phyloP scores from a whole-genome alignment of 1,284 basidiomycete species.

The Boletus sp. region DNA sequence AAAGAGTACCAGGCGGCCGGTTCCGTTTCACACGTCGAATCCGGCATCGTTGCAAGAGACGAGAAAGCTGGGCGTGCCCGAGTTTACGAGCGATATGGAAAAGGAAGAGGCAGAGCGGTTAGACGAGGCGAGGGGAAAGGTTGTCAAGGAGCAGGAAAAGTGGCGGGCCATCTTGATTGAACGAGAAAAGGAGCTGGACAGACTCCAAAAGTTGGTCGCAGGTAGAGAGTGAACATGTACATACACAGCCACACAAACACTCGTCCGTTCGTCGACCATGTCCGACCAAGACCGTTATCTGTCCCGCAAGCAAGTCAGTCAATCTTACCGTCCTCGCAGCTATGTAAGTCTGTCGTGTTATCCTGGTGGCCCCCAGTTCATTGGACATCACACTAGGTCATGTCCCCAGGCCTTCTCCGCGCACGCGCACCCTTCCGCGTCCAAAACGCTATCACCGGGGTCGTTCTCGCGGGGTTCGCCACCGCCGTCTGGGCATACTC shows the following conservation, averaged over 20 bases:
- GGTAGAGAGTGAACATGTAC: neutral
- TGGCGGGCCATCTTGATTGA: constrained; percentile 65
- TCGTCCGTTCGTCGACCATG: constrained; percentile 16
- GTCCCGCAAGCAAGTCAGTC: constrained; percentile 38
- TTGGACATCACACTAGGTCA: constrained; percentile 45
- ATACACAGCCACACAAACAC: constrained; percentile 23
- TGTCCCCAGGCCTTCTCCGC: constrained; percentile 86
- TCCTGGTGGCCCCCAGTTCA: too few relatives aligned
- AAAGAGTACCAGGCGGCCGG: constrained; percentile 60
- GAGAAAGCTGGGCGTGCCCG: constrained; percentile 65
- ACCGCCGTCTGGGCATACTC: constrained; percentile 92
- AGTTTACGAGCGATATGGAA: constrained; percentile 85
- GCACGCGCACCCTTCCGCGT: constrained; percentile 85
- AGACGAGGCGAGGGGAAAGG: constrained; percentile 73
- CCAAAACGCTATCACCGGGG: constrained; percentile 81
- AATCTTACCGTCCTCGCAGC: constrained; percentile 47
- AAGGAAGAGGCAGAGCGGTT: constrained; percentile 83
- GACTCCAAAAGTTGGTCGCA: constrained; percentile 53
- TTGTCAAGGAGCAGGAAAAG: constrained; percentile 67
- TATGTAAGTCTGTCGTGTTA: constrained; percentile 39
- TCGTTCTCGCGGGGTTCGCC: constrained; percentile 73
- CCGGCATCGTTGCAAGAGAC: constrained; percentile 65
- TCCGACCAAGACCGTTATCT: constrained; percentile 40
- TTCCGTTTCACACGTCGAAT: constrained; percentile 73
- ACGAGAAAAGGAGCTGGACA: constrained; percentile 72